phyloP scores from a whole-genome alignment of 495 filamentous ascomycete genomes.

The Neurospora tetraspora region DNA sequence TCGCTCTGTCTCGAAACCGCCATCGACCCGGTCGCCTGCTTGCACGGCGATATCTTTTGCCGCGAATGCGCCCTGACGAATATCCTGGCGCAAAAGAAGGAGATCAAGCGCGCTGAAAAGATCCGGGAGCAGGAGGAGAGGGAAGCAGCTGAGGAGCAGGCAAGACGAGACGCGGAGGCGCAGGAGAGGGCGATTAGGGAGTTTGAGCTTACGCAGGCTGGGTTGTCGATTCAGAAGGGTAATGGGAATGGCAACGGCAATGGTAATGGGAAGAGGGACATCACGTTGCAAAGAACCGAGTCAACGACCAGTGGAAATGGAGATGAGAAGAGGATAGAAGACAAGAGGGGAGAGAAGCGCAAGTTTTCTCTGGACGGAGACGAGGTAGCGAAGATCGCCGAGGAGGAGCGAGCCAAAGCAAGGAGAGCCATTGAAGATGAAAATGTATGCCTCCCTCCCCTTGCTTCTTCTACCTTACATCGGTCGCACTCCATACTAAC shows the following conservation, averaged over 20 bases:
- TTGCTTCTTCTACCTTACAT: neutral
- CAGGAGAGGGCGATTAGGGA: constrained; percentile 46
- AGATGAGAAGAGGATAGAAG: constrained; percentile 12
- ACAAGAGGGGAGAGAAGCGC: constrained; percentile 50
- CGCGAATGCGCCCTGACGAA: constrained; percentile 89
- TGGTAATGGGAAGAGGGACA: constrained; percentile 19
- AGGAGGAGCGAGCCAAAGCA: constrained; percentile 59
- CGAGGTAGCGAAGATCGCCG: constrained; percentile 60
- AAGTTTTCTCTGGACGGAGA: constrained; percentile 80
- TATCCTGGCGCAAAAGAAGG: constrained; percentile 81
- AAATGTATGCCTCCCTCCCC: constrained; percentile 42
- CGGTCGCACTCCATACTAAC: constrained; percentile 1
- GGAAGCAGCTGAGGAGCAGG: constrained; percentile 44
- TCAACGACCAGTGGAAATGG: neutral
- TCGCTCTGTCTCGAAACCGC: constrained; percentile 80
- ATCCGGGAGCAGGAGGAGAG: constrained; percentile 48
- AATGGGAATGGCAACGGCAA: constrained; percentile 15
- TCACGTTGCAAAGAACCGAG: constrained; percentile 1
- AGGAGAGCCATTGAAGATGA: constrained; percentile 61
- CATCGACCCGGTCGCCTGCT: constrained; percentile 63
- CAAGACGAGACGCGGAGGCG: constrained; percentile 48
- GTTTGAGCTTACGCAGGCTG: constrained; percentile 59
- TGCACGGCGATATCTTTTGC: constrained; percentile 88
- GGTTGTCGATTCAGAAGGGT: constrained; percentile 48
- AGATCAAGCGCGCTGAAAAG: constrained; percentile 76